Base-by-base conservation (phyloP, 352 stramenopile species). In the Globisporangium cystogenes region DNA sequence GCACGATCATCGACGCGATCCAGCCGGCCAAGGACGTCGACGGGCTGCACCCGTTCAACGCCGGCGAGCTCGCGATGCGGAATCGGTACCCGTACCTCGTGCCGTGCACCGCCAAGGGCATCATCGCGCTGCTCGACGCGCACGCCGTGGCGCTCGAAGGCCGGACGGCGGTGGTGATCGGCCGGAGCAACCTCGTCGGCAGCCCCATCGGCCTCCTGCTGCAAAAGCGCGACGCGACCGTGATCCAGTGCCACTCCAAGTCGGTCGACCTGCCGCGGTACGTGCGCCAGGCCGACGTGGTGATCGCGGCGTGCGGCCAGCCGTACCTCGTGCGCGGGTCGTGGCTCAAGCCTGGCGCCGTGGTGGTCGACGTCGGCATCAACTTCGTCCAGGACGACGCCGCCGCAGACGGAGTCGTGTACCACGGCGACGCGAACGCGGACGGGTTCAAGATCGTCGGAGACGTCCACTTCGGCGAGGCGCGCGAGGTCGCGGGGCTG, bases 351-450 rank as follows among this genome's bases (percentile, higher is more conserved):
- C 81, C 90, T 14, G 97, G 97, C 18, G 93, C 91, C 14, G 87
- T 97, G 6, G 97, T 99, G 7, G 95, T 99, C 61, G 97, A 99
- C 73, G 97, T 99, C 16, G 97, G 97, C 8, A 99, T 99, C 68
- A 99, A 99, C 64, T 97, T 93, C 57, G 90, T 99, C 3, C 82
- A 95, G 12, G 82, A 92, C 37, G 41, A 70, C 4, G 55, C 62
- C 7, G 26, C 16, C 18, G 1, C 43, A 4, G 18, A 10, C 11
- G 42, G 43, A 21, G 20, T 51, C 60, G n/a, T 41, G 16, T 90
- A 78, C 48, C 72, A 90, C 57, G 76, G 76, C 7, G 43, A 67
- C 23, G 51, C 60, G 29, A 90, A 84, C 43, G 55, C 55, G 16
- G 78, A 95, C 49, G 95, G 96, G 23, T 99, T 99, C 72, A 94